phyloP scores from a whole-genome alignment of 169 alveolate genomes.

The Perkinsus olseni region DNA sequence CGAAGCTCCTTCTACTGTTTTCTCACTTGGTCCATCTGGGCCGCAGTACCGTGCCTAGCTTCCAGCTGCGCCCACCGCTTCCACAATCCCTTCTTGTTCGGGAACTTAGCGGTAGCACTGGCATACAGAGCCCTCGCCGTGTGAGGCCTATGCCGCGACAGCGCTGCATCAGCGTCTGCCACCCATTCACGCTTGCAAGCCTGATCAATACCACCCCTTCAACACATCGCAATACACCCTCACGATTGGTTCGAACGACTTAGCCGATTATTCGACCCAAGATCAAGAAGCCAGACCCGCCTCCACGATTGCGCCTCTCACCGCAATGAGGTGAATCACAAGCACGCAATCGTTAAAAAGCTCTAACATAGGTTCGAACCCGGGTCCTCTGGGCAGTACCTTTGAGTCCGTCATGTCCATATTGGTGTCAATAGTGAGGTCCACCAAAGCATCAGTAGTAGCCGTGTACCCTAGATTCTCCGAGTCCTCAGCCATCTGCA shows the following conservation, averaged over 20 bases:
- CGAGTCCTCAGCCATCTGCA: slow-evolving; percentile 77
- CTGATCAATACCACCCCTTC: slow-evolving; percentile 43
- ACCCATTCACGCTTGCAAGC: slow-evolving; percentile 46
- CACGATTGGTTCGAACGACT: no score
- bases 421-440: slow-evolving; percentile 39
- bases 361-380: slow-evolving; percentile 9
- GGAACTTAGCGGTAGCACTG: slow-evolving; percentile 65
- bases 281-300: no score
- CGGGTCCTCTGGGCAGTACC: no score
- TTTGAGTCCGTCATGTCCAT: slow-evolving; percentile 10
- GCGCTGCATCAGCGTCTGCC: slow-evolving; percentile 66
- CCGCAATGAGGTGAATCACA: no score
- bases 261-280: no score
- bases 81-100: slow-evolving; percentile 72
- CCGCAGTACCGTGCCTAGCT: slow-evolving; percentile 59
- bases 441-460: slow-evolving; percentile 80
- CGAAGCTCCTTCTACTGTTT: not conserved
- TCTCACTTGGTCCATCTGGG: slow-evolving; percentile 44
- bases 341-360: slow-evolving; percentile 17
- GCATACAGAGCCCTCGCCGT: slow-evolving; percentile 75
- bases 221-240: no score
- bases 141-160: slow-evolving; percentile 56
- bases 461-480: slow-evolving; percentile 65
- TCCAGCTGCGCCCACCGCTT: slow-evolving; percentile 77
- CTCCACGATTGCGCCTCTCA: no score